Evolutionary conservation across 2,329 filamentous ascomycete species (phyloP).

Genomic region (Talaromyces marneffei): DNA sequence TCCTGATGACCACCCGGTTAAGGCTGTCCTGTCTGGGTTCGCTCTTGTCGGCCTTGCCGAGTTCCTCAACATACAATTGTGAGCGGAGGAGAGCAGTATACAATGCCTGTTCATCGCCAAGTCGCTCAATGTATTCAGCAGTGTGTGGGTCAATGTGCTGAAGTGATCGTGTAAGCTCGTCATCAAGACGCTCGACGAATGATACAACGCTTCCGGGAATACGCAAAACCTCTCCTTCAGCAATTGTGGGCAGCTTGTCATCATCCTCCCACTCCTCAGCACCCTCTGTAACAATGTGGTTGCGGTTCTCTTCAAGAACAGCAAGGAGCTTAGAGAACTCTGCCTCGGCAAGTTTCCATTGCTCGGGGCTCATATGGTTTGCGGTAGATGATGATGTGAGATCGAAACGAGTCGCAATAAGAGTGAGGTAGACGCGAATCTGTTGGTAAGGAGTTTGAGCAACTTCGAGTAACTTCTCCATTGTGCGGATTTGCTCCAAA

Average conservation of each 20-base stretch:
- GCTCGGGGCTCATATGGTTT: slow-evolving; percentile 85
- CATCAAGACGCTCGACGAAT: slow-evolving; percentile 88
- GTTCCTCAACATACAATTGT: slow-evolving; percentile 78
- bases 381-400: slow-evolving; percentile 66
- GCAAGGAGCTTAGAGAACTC: slow-evolving; percentile 74
- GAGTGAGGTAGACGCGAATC: slow-evolving; percentile 82
- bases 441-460: slow-evolving; percentile 86
- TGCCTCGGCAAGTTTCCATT: slow-evolving; percentile 91
- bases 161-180: slow-evolving; percentile 93
- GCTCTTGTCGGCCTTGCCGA: slow-evolving; percentile 63
- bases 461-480: slow-evolving; percentile 94
- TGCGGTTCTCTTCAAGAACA: slow-evolving; percentile 70
- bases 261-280: slow-evolving; percentile 99
- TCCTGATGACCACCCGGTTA: slow-evolving; percentile 88
- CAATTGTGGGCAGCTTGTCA: slow-evolving; percentile 77
- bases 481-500: slow-evolving; percentile 86
- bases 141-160: slow-evolving; percentile 98
- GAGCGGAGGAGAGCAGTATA: slow-evolving; percentile 91
- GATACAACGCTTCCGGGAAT: slow-evolving; percentile 94
- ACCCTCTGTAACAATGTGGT: slow-evolving; percentile 81
- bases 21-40: slow-evolving; percentile 77
- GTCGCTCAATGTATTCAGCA: slow-evolving; percentile 93
- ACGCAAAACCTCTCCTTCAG: slow-evolving; percentile 70
- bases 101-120: slow-evolving; percentile 81
- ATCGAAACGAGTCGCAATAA: slow-evolving; percentile 93